Evolutionary conservation across 2,329 filamentous ascomycete genomes (phyloP), one percentile per base, ranked within the genome.

Genomic region (Chalaropsis ovoidea): DNA sequence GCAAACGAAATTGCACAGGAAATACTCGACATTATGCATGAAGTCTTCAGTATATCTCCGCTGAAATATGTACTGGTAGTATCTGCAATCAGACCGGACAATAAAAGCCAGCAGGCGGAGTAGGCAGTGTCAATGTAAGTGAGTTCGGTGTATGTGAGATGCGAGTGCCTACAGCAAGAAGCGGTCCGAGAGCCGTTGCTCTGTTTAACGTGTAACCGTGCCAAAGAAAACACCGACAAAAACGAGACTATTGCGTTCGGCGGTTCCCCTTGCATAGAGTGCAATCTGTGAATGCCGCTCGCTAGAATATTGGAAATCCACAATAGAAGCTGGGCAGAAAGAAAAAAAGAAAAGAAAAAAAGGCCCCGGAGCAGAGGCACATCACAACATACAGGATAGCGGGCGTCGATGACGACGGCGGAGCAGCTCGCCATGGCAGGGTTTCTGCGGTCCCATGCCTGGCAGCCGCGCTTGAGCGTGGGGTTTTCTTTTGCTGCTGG

Each of bases 271-370:
- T 52, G 61, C 42, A 62, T 49, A 62, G 4, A 35, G n/a, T 22
- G 45, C 31, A 62, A 49, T 62, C 15, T 62, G 27, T 39, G 41
- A 61, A 43, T 62, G 60, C 41, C 60, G 60, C 41, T 35, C 42
- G 43, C 42, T 49, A 49, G 61, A 47, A 49, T 27, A 31, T n/a
- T n/a, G 7, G 10, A 22, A 49, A 62, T 19, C 24, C 42, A 39
- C 24, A 24, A 52, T 19, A 52, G 61, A 62, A 62, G 61, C 43
- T 13, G 42, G 41, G 24, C 27, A 62, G 56, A 35, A 35, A 24
- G 43, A 39, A 35, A 62, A 31, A 22, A n/a, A 15, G 22, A 22
- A 24, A 22, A n/a, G n/a, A n/a, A n/a, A n/a, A n/a, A n/a, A 39
- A 39, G 35, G 47, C 19, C 47, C 47, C 47, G 19, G 19, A 52